Conservation (phyloP, 768 basidiomycete species). For the Tulasnella calospora region DNA sequence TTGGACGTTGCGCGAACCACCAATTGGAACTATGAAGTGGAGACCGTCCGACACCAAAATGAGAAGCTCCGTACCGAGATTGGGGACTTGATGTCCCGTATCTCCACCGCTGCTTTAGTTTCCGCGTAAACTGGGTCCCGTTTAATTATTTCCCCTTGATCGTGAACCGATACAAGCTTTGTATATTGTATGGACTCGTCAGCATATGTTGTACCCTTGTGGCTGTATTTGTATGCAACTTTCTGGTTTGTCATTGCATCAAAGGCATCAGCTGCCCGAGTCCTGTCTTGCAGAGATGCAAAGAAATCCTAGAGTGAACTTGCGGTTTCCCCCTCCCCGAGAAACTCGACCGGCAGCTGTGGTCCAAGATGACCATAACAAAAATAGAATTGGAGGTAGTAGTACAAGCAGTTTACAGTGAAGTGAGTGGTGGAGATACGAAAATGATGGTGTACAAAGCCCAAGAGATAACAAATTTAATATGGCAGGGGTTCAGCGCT, state of each 20-base stretch:
- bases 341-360: too few relatives aligned
- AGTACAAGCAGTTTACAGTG: neutral
- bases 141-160: neutral
- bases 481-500: slow-evolving; percentile 72
- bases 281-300: too few relatives aligned
- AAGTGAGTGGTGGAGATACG: neutral
- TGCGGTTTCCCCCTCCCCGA: too few relatives aligned
- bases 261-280: neutral
- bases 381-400: neutral
- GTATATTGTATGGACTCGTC: neutral
- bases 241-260: neutral
- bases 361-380: too few relatives aligned
- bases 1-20: slow-evolving; percentile 42
- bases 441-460: neutral
- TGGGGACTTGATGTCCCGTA: slow-evolving; percentile 3
- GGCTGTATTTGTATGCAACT: neutral
- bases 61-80: slow-evolving; percentile 38
- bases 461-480: neutral
- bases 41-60: slow-evolving; percentile 39
- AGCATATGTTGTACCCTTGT: neutral
- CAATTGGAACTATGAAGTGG: slow-evolving; percentile 45
- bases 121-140: neutral
- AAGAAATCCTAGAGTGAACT: too few relatives aligned
- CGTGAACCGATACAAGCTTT: too few relatives aligned
- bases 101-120: neutral